Conservation (phyloP, 306 rosid genomes). For the Cucumis melo region DNA sequence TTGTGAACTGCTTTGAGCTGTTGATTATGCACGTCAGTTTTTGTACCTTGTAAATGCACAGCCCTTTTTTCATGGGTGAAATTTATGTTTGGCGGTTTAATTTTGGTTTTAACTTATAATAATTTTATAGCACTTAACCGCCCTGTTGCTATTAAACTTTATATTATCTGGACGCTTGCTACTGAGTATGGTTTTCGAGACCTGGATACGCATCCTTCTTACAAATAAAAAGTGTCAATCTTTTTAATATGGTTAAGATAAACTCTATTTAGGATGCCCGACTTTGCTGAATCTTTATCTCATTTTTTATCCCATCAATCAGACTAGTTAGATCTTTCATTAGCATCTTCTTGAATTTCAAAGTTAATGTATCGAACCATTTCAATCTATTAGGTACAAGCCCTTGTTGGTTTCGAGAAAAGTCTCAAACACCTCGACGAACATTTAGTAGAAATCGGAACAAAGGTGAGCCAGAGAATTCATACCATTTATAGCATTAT, state of each 20-base stretch:
- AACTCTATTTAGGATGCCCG: not conserved
- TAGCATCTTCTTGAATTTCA: not conserved
- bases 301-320: not conserved
- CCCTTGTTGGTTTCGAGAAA: conserved; percentile 91
- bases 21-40: not conserved
- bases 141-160: not conserved
- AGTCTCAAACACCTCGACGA: conserved; percentile 78
- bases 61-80: not conserved
- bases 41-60: not conserved
- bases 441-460: conserved; percentile 68
- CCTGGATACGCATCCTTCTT: not conserved
- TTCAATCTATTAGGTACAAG: conserved; percentile 63
- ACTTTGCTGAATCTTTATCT: not conserved
- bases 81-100: not conserved
- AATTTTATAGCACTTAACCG: not conserved
- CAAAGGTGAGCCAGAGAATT: conserved; percentile 45
- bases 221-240: not conserved
- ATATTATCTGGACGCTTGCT: not conserved
- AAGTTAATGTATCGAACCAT: conserved; percentile 11
- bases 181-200: not conserved
- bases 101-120: not conserved
- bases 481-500: not conserved
- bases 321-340: not conserved
- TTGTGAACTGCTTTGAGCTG: not conserved
- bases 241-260: not conserved